These are phyloP conservation scores for Verticillium zaregamsianum DNA, from an alignment of 2,329 filamentous ascomycete species.

Conservation along the genomic window DNA sequence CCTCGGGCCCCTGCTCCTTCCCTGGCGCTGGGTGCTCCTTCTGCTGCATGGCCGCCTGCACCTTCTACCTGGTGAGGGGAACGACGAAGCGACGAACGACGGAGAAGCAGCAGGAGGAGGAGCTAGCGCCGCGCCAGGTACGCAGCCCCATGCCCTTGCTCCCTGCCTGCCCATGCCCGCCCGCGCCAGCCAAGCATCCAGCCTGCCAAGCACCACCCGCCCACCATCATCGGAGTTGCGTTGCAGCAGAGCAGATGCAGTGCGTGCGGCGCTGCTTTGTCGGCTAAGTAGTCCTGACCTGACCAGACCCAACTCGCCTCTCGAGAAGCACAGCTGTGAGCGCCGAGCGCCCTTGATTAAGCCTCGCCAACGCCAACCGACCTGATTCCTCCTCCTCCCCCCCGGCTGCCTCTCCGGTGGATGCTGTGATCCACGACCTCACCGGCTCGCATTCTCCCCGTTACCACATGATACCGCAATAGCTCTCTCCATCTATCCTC, in stretches of 20 bases:
- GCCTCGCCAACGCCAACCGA: no score
- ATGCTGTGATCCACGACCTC: constrained; percentile 7
- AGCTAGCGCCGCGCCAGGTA: background rate
- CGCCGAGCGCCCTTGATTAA: no score
- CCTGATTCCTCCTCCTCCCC: background rate
- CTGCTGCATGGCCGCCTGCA: background rate
- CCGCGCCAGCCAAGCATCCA: background rate
- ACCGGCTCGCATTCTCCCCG: background rate
- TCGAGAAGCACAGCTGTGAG: background rate
- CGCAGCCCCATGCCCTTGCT: background rate
- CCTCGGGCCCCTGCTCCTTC: background rate
- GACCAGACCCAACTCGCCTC: background rate
- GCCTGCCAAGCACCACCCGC: background rate
- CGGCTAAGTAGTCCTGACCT: background rate
- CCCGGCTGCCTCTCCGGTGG: background rate
- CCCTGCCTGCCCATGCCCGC: background rate
- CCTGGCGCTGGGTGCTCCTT: background rate
- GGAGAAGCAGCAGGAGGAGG: background rate
- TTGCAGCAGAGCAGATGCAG: background rate
- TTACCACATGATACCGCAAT: background rate
- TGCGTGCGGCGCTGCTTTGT: background rate
- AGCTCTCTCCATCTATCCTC: background rate
- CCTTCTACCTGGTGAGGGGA: background rate
- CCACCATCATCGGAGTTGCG: background rate
- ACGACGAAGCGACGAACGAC: no score